These are phyloP conservation scores for Fraxinus americana DNA, from an alignment of 257 asterid species.

Conservation along the genomic window DNA sequence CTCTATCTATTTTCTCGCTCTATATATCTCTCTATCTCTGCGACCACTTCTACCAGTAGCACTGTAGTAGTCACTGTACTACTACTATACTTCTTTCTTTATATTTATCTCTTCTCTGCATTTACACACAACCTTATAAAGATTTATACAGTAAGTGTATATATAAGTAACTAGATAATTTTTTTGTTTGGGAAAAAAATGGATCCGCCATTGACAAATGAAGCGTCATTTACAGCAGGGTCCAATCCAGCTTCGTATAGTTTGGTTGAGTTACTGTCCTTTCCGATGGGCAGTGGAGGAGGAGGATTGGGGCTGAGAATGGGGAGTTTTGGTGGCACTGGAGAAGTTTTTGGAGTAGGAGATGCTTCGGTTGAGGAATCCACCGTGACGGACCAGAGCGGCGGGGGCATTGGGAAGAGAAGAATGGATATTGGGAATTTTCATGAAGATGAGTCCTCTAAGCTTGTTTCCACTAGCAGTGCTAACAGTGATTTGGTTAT, in stretches of 20 bases:
- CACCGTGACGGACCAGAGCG: conserved; percentile 72
- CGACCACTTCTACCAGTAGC: not conserved
- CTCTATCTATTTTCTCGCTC: conserved; percentile 33
- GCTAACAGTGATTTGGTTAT: conserved; percentile 57
- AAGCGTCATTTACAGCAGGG: conserved; percentile 69
- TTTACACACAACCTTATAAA: conserved; percentile 2
- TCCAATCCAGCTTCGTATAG: conserved; percentile 68
- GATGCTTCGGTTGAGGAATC: conserved; percentile 65
- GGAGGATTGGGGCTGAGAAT: conserved; percentile 57
- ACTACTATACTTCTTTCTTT: conserved; percentile 11
- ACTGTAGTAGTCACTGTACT: not conserved
- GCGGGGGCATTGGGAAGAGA: conserved; percentile 50
- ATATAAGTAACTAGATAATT: not conserved
- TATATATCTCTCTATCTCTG: conserved; percentile 24
- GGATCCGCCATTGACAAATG: conserved; percentile 87
- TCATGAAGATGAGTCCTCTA: conserved; percentile 47
- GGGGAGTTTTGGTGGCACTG: conserved; percentile 41
- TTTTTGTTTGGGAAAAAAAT: conserved; percentile 34
- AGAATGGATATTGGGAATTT: conserved; percentile 48
- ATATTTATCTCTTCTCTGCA: conserved; percentile 34
- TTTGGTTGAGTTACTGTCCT: conserved; percentile 74
- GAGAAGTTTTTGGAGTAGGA: conserved; percentile 18
- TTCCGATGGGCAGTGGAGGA: conserved; percentile 47
- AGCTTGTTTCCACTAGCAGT: conserved; percentile 50
- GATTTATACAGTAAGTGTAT: not conserved